A percentile compares a stretch with the other conserved stretches of the same genome.
Conservation (phyloP, 2,329 filamentous ascomycete species). For the Penicillium palitans region DNA sequence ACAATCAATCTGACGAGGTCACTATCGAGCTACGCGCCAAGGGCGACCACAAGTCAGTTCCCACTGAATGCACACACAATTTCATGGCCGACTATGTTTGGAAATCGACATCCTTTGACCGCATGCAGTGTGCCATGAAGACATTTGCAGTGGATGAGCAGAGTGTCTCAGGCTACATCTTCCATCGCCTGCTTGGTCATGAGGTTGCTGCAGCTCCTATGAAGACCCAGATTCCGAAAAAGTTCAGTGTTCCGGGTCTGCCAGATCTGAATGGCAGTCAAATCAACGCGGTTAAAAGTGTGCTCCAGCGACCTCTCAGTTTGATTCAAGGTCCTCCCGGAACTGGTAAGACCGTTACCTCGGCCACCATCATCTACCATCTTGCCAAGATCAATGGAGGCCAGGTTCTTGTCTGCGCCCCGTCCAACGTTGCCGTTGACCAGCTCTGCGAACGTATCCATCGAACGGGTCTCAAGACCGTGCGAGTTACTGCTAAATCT, state of each 20-base stretch:
- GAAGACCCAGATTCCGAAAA: slow-evolving; percentile 93
- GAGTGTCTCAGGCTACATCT: slow-evolving; percentile 98
- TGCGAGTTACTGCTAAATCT: slow-evolving; percentile 97
- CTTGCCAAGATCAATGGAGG: slow-evolving; percentile 92
- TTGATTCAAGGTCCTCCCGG: slow-evolving; percentile 96
- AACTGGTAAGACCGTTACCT: slow-evolving; percentile 98
- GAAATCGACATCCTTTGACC: slow-evolving; percentile 98
- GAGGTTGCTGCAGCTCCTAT: slow-evolving; percentile 92
- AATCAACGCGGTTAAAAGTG: slow-evolving; percentile 92
- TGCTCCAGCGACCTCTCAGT: slow-evolving; percentile 88
- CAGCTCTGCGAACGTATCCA: slow-evolving; percentile 98
- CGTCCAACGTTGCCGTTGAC: slow-evolving; percentile 97
- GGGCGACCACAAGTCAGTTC: slow-evolving; percentile 92
- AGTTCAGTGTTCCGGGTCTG: slow-evolving; percentile 91
- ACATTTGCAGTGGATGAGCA: slow-evolving; percentile 97
- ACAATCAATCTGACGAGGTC: slow-evolving; percentile 98
- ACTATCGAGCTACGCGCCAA: slow-evolving; percentile 92
- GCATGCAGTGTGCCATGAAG: slow-evolving; percentile 99
- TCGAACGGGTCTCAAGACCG: slow-evolving; percentile 89
- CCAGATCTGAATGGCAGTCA: slow-evolving; percentile 95
- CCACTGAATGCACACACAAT: slow-evolving; percentile 94
- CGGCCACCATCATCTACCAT: slow-evolving; percentile 97
- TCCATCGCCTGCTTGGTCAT: slow-evolving; percentile 92
- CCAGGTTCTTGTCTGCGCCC: slow-evolving; percentile 93
- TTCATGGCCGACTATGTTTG: slow-evolving; percentile 99